These are phyloP conservation scores for Kazachstania viticola DNA, from an alignment of 805 yeast genomes.

Conservation along the genomic window DNA sequence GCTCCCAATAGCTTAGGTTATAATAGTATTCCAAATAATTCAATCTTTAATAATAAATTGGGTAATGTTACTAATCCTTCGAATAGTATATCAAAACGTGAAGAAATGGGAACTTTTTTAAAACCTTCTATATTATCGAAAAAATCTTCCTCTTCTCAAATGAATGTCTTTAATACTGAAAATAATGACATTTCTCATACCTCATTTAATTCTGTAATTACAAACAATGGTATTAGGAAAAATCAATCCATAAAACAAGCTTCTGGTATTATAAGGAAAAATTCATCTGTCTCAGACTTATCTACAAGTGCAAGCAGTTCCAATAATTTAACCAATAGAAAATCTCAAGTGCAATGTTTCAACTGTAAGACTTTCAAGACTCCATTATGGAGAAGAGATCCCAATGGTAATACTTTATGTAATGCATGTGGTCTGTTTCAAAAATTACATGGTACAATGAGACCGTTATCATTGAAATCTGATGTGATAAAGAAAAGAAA, in stretches of 20 bases:
- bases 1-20: too few relatives aligned
- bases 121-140: conserved; percentile 1
- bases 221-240: conserved; percentile 20
- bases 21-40: background rate
- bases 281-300: conserved; percentile 12
- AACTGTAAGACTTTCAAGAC: conserved; percentile 90
- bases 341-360: conserved; percentile 45
- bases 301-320: conserved; percentile 6
- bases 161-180: too few relatives aligned
- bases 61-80: background rate
- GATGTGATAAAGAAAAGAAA: conserved; percentile 82
- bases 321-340: conserved; percentile 6
- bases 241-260: conserved; percentile 16
- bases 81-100: background rate
- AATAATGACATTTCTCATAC: conserved; percentile 4
- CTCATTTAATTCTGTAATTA: conserved; percentile 4
- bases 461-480: conserved; percentile 83
- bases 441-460: conserved; percentile 87
- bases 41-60: background rate
- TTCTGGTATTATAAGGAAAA: conserved; percentile 17
- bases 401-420: conserved; percentile 85
- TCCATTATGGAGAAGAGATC: conserved; percentile 90
- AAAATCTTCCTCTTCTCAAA: conserved; percentile 3
- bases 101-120: background rate
- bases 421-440: conserved; percentile 93